These are phyloP conservation scores for Cucurbita ficifolia DNA, from an alignment of 306 rosid genomes.

Conservation along the genomic window DNA sequence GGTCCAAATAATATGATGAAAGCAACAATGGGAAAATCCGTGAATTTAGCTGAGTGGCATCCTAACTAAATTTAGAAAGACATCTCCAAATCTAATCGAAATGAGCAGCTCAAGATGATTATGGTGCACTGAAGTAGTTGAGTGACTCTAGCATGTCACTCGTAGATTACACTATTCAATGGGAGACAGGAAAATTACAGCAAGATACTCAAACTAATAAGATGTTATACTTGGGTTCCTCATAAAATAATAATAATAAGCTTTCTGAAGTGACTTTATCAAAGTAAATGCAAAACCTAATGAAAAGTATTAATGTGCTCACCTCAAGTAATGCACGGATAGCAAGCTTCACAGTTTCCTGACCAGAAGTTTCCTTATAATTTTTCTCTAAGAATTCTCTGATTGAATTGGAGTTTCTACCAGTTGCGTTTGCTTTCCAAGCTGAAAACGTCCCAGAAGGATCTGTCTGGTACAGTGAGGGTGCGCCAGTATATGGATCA, in stretches of 20 bases:
- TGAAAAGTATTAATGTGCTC: not conserved
- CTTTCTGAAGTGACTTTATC: not conserved
- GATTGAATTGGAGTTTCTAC: constrained; percentile 13
- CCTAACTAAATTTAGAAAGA: not conserved
- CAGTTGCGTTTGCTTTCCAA: constrained; percentile 18
- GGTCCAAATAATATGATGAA: not conserved
- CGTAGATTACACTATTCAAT: not conserved
- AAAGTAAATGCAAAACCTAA: not conserved
- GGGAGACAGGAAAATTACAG: not conserved
- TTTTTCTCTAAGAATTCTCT: constrained; percentile 92
- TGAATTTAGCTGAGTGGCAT: not conserved
- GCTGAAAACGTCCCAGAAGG: constrained; percentile 15
- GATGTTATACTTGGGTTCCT: not conserved
- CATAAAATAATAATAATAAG: not conserved
- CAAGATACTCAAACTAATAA: not conserved
- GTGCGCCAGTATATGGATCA: constrained; percentile 68
- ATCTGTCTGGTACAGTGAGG: constrained; percentile 36
- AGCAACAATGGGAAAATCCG: not conserved
- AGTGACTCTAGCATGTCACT: not conserved
- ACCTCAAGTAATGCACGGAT: constrained; percentile 95
- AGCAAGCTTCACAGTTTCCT: constrained; percentile 77
- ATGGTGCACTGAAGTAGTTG: not conserved
- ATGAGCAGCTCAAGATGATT: not conserved
- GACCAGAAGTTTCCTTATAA: constrained; percentile 37
- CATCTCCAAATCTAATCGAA: not conserved